These are phyloP conservation scores for Anacardium occidentale DNA, from an alignment of 345 rosid species.

Conservation along the genomic window DNA sequence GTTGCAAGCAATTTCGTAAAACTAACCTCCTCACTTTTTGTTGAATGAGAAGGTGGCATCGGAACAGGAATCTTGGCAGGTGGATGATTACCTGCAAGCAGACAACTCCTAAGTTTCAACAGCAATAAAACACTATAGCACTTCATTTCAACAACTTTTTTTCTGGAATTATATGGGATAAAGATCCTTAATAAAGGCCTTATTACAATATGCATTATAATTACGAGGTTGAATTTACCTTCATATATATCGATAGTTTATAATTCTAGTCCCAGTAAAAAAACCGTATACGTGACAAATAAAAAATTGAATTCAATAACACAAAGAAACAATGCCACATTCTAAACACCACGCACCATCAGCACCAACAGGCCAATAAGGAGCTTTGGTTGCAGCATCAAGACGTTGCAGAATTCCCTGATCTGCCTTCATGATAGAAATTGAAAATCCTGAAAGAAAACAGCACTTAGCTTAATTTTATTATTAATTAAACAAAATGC, in stretches of 20 bases:
- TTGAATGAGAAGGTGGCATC: slow-evolving; percentile 55
- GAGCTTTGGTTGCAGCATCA: slow-evolving; percentile 93
- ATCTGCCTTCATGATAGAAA: slow-evolving; percentile 92
- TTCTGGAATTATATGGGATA: no score
- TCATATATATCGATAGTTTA: slow-evolving; percentile 9
- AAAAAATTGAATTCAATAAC: background rate
- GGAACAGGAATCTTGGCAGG: slow-evolving; percentile 92
- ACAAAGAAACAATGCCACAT: slow-evolving; percentile 6
- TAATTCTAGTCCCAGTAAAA: slow-evolving; percentile 1
- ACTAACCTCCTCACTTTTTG: slow-evolving; percentile 67
- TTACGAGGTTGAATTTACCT: background rate
- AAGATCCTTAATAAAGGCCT: no score
- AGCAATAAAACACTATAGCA: background rate
- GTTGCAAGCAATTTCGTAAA: background rate
- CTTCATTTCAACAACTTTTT: background rate
- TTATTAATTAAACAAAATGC: slow-evolving; percentile 2
- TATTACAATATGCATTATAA: background rate
- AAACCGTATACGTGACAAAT: background rate
- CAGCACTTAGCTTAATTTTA: slow-evolving; percentile 10
- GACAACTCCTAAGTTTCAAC: slow-evolving; percentile 14
- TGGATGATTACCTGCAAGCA: slow-evolving; percentile 67
- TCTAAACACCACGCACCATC: slow-evolving; percentile 52
- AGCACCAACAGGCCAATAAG: slow-evolving; percentile 89
- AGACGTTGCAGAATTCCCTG: slow-evolving; percentile 56
- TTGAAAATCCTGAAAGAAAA: slow-evolving; percentile 72